Conservation (phyloP, 257 asterid species). For the Ajuga chamaepitys region DNA sequence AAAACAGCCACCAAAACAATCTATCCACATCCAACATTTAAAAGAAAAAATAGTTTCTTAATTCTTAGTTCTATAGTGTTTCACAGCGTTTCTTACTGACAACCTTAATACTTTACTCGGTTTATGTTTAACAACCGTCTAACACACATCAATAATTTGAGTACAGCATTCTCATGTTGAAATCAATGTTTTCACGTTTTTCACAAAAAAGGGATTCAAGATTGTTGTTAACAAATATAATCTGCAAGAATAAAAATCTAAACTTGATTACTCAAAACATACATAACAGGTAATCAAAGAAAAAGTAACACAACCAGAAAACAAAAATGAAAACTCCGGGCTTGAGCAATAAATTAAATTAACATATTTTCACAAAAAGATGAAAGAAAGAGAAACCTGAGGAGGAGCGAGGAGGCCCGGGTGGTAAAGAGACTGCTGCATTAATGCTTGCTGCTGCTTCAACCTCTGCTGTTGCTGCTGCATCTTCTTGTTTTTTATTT, state of each 20-base stretch:
- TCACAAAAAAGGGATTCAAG: not conserved
- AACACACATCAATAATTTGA: not conserved
- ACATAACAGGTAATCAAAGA: not conserved
- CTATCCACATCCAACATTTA: too few relatives aligned
- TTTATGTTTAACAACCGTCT: not conserved
- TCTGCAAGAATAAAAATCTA: too few relatives aligned
- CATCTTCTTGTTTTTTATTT: slow-evolving; percentile 24
- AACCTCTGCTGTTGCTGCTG: slow-evolving; percentile 60
- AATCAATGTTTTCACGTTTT: not conserved
- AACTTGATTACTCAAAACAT: not conserved
- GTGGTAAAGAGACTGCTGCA: slow-evolving; percentile 82
- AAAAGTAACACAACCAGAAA: not conserved
- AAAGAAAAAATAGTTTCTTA: too few relatives aligned
- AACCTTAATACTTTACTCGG: not conserved
- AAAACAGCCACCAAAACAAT: too few relatives aligned
- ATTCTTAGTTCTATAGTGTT: too few relatives aligned
- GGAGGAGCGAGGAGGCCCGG: slow-evolving; percentile 66
- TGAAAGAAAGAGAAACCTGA: slow-evolving; percentile 35
- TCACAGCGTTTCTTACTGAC: too few relatives aligned
- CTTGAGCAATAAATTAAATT: not conserved
- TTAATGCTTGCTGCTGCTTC: slow-evolving; percentile 70
- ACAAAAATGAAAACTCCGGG: not conserved
- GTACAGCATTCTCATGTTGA: not conserved
- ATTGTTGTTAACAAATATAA: not conserved
- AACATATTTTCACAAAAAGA: not conserved